Conservation (phyloP, 371 early-diverging fungal genomes). For the Lichtheimia ramosa region DNA sequence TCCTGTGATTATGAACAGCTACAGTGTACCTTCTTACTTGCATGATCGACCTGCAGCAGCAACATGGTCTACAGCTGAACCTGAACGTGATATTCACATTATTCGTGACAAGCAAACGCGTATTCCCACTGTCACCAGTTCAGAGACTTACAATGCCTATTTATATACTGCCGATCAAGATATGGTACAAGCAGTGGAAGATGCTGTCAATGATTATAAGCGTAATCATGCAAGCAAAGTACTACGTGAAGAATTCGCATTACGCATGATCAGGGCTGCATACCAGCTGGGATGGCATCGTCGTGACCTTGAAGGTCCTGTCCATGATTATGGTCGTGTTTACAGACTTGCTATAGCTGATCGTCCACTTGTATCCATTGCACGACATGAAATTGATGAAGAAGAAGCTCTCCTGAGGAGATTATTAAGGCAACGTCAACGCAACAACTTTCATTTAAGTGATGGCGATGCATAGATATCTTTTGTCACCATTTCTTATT, state of each 20-base stretch:
- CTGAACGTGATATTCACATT: conserved; percentile 27
- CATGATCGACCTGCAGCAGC: conserved; percentile 45
- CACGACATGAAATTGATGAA: conserved; percentile 40
- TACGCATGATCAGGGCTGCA: conserved; percentile 55
- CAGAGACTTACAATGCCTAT: conserved; percentile 57
- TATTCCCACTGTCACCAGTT: conserved; percentile 34
- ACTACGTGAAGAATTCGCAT: conserved; percentile 51
- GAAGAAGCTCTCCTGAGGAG: conserved; percentile 28
- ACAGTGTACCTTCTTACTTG: conserved; percentile 46
- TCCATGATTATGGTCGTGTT: conserved; percentile 46
- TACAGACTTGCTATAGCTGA: conserved; percentile 41
- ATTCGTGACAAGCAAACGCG: conserved; percentile 14
- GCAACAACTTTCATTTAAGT: conserved; percentile 7
- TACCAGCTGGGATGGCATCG: conserved; percentile 60
- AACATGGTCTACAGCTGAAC: conserved; percentile 11
- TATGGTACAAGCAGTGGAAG: conserved; percentile 47
- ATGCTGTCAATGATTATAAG: conserved; percentile 43
- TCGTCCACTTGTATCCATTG: conserved; percentile 25
- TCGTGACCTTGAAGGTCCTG: conserved; percentile 35
- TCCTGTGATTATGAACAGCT: conserved; percentile 56
- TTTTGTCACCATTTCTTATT: background rate
- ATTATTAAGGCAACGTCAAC: conserved; percentile 12
- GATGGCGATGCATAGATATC: background rate
- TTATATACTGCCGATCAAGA: conserved; percentile 35
- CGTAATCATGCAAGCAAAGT: conserved; percentile 22